Evolutionary conservation across 257 asterid species (phyloP).

Genomic region (Capsicum pubescens): DNA sequence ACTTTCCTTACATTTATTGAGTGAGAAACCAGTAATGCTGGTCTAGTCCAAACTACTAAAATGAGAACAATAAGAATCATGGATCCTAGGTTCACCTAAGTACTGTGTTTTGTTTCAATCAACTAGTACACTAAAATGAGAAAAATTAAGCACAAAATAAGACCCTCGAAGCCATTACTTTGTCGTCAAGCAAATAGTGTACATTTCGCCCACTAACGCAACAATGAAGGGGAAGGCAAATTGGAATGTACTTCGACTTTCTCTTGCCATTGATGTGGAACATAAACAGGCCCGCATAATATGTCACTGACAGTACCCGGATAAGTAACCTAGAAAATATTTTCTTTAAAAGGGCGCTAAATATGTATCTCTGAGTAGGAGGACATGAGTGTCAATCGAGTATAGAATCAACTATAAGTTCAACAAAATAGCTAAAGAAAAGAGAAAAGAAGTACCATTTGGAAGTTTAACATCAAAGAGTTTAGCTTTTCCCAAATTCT

Average conservation of each 20-base stretch:
- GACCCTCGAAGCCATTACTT: background rate
- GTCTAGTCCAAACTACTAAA: background rate
- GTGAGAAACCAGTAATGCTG: background rate
- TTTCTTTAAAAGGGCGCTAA: background rate
- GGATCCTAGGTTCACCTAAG: background rate
- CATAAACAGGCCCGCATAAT: too few relatives aligned
- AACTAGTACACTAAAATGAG: too few relatives aligned
- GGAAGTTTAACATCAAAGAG: slow-evolving; percentile 43
- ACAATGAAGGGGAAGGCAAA: background rate
- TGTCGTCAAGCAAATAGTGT: too few relatives aligned
- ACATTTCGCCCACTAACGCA: background rate
- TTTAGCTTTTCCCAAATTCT: slow-evolving; percentile 53
- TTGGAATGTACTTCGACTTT: background rate
- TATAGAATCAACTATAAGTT: background rate
- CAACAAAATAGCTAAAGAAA: background rate
- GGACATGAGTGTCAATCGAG: background rate
- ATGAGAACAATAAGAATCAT: background rate
- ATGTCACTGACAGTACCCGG: too few relatives aligned
- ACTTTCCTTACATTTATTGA: background rate
- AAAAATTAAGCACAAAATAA: background rate
- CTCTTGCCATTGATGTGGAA: background rate
- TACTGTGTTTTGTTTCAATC: background rate
- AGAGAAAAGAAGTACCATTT: slow-evolving; percentile 48
- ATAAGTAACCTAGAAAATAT: background rate
- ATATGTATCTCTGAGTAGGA: too few relatives aligned